Conservation (phyloP, 305 asterid species). For the Withania somnifera region DNA sequence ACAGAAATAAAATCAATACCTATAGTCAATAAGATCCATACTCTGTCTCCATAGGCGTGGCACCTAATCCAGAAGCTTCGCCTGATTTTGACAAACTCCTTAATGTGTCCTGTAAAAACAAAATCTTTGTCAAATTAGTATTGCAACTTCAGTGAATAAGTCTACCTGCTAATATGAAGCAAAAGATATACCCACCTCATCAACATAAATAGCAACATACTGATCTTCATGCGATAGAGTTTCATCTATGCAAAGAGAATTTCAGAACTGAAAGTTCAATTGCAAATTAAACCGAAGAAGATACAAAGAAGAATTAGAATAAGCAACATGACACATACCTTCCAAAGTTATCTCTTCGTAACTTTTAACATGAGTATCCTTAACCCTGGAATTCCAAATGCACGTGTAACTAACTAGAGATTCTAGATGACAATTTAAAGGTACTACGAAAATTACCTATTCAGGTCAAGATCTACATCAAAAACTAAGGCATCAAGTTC, state of each 20-base stretch:
- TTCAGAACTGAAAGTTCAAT: not conserved
- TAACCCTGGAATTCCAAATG: slow-evolving; percentile 32
- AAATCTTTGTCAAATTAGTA: not conserved
- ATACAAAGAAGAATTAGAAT: not conserved
- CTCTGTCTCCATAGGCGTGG: slow-evolving; percentile 53
- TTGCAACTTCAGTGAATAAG: not conserved
- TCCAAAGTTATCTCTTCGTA: slow-evolving; percentile 56
- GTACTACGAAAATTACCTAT: slow-evolving; percentile 31
- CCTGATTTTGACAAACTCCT: slow-evolving; percentile 16
- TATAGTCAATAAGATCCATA: slow-evolving; percentile 20
- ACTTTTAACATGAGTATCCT: slow-evolving; percentile 52
- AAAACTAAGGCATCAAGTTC: slow-evolving; percentile 55
- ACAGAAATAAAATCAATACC: not conserved
- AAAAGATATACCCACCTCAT: slow-evolving; percentile 33
- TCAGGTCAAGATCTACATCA: slow-evolving; percentile 23
- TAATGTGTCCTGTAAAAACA: slow-evolving; percentile 24
- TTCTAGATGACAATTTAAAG: not conserved
- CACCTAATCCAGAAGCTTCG: slow-evolving; percentile 26
- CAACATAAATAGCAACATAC: slow-evolving; percentile 30
- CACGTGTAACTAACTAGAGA: slow-evolving; percentile 1
- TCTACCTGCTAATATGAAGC: not conserved
- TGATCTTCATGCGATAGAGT: slow-evolving; percentile 60
- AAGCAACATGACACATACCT: slow-evolving; percentile 27
- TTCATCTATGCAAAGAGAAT: slow-evolving; percentile 49
- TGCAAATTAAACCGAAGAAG: not conserved